Evolutionary conservation across 345 rosid genomes (phyloP), one percentile per base, ranked within the genome.

Genomic region (Barbarea vulgaris): DNA sequence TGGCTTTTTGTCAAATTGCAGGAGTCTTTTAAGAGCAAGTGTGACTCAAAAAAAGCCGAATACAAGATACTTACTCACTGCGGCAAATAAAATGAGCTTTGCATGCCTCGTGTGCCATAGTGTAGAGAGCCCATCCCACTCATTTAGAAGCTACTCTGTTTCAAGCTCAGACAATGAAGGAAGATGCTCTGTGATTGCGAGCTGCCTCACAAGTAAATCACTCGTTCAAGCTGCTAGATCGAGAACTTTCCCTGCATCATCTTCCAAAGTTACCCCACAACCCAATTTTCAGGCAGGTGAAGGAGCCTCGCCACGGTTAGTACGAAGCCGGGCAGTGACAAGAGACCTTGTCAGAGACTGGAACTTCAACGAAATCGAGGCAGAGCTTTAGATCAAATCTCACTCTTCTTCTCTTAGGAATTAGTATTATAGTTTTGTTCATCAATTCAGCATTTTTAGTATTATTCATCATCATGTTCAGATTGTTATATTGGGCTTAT

Each of bases 331-430:
- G 53, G 98, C 98, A 0, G 90, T 94, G 63, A 85, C 91, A 73
- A 88, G 98, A 82, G 98, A 94, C 82, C 56, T 94, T 51, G 97
- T 88, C 59, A 86, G 96, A 82, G 96, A 94, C 85, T 94, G 98
- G 98, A 91, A 94, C 81, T 94, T 94, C 10, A 90, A 87, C 7
- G 89, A 87, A 84, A 84, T 46, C 7, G 85, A 61, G 36, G 64
- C 84, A 73, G 86, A 82, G 77, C 84, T 80, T 65, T 91, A 87
- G 83, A 47, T 28, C 18, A 24, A n/a, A 64, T 57, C 48, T 31
- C 48, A 55, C 47, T 30, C 21, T 33, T 52, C 69, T 66, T 52
- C 69, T 66, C 69, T 30, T 52, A 72, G 77, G 68, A 72, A 27
- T 66, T 65, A 72, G 57, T 65, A 57, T 48, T 44, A 42, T 71